These are phyloP conservation scores for Colletotrichum falcatum DNA, from an alignment of 2,329 filamentous ascomycete species.

Conservation along the genomic window DNA sequence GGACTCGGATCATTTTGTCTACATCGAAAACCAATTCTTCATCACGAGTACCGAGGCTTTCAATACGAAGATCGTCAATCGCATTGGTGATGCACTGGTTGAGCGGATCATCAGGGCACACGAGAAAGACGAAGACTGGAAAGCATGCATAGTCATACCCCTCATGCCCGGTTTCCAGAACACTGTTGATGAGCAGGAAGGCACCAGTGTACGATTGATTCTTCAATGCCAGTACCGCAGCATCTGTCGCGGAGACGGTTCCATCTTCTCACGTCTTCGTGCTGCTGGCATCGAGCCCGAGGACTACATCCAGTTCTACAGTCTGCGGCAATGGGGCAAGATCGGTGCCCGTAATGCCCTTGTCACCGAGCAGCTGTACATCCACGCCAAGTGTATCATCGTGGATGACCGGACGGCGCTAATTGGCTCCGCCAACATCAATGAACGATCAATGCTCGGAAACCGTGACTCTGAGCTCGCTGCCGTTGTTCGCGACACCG, in stretches of 20 bases:
- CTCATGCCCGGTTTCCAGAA: constrained; percentile 99
- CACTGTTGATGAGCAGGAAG: constrained; percentile 92
- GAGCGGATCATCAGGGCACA: constrained; percentile 89
- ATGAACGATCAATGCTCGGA: constrained; percentile 95
- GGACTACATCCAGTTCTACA: constrained; percentile 96
- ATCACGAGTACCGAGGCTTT: constrained; percentile 93
- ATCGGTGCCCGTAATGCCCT: constrained; percentile 82
- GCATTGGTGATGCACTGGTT: constrained; percentile 93
- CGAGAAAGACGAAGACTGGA: constrained; percentile 88
- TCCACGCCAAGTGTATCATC: constrained; percentile 96
- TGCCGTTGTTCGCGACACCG: constrained; percentile 89
- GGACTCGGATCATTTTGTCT: constrained; percentile 95
- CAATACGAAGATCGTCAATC: constrained; percentile 88
- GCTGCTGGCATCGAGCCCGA: constrained; percentile 88
- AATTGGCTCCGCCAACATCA: constrained; percentile 98
- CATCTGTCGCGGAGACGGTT: constrained; percentile 91
- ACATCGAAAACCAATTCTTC: constrained; percentile 99
- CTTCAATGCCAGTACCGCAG: constrained; percentile 98
- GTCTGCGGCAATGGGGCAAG: constrained; percentile 90
- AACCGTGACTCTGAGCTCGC: constrained; percentile 93
- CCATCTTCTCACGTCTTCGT: constrained; percentile 88
- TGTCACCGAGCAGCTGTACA: constrained; percentile 96
- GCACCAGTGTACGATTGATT: constrained; percentile 93
- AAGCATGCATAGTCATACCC: constrained; percentile 89
- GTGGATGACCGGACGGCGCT: constrained; percentile 94